Evolutionary conservation across 495 filamentous ascomycete genomes (phyloP), one percentile per base, ranked within the genome.

Genomic region (Evernia prunastri): DNA sequence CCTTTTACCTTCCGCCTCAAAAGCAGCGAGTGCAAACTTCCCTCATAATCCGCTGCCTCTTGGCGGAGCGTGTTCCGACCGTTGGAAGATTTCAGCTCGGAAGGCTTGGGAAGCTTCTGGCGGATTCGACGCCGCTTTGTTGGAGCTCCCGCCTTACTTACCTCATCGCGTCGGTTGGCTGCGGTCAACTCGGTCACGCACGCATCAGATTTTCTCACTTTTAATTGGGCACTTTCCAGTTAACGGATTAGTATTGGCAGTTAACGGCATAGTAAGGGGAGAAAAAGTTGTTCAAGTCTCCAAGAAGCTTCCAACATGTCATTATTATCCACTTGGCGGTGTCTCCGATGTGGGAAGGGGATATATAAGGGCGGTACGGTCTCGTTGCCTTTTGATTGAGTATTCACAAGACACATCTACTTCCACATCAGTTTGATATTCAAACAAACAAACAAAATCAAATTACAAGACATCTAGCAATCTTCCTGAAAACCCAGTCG

Each of bases 211-310:
- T 33, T 64, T 59, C 23, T 29, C 25, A n/a, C 25, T 31, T 56
- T 13, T 27, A 6, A 51, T 0, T 33, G 15, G 20, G 1, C n/a
- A n/a, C 59, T 69, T 69, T 67, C 58, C 68, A 67, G 61, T 69
- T 69, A 69, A 69, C 53, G 68, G 64, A 39, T 54, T 67, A 69
- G 68, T 67, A 56, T 49, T 51, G 2, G 23, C 29, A 53, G 8
- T 18, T 27, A 33, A 36, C 18, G 4, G 47, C 33, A 37, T 40
- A 31, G 56, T 33, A 40, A 15, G 4, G 47, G 15, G 47, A 5
- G 27, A 25, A 51, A 23, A 11, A 11, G 25, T 29, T 11, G 25
- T n/a, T n/a, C n/a, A n/a, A n/a, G n/a, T n/a, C n/a, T n/a, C n/a
- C n/a, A 29, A 27, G 47, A 29, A 33, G 27, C 29, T 54, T 63